A percentile compares a stretch with the other conserved stretches of the same genome.
Evolutionary conservation across 2,329 filamentous ascomycete genomes (phyloP).

Genomic region (Xylariaceae sp.): DNA sequence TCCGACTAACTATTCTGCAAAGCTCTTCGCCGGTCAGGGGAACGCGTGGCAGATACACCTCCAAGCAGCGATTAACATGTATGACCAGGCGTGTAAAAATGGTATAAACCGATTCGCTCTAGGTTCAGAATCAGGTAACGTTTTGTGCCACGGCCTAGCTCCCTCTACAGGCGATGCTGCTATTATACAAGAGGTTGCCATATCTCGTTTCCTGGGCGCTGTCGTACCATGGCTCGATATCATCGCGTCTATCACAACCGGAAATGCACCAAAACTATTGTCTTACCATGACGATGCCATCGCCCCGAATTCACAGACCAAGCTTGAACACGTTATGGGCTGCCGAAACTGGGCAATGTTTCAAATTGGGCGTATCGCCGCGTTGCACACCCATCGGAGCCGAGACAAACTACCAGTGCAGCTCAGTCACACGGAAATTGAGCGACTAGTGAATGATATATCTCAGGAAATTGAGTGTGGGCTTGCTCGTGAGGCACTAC

Average conservation of each 20-base stretch:
- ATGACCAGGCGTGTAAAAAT: too few relatives aligned
- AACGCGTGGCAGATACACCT: not conserved
- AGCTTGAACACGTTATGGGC: slow-evolving; percentile 12
- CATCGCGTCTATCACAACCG: slow-evolving; percentile 7
- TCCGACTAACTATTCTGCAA: not conserved
- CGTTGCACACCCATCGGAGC: not conserved
- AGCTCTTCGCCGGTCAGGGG: not conserved
- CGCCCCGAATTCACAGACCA: not conserved
- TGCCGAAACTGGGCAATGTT: slow-evolving; percentile 12
- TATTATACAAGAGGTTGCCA: not conserved
- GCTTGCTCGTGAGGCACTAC: not conserved
- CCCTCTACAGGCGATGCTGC: too few relatives aligned
- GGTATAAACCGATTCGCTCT: too few relatives aligned
- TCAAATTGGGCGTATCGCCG: slow-evolving; percentile 13
- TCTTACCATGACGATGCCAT: not conserved
- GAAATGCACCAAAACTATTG: not conserved
- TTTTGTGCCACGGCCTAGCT: too few relatives aligned
- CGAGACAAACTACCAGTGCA: not conserved
- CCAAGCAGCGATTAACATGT: not conserved
- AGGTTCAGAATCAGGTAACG: too few relatives aligned
- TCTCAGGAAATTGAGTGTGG: not conserved
- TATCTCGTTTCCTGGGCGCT: not conserved
- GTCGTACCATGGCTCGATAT: not conserved
- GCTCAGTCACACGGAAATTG: not conserved
- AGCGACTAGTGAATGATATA: not conserved